Conservation (phyloP, 192 early-diverging fungal genomes). For the Rhizophagus prolifer region DNA sequence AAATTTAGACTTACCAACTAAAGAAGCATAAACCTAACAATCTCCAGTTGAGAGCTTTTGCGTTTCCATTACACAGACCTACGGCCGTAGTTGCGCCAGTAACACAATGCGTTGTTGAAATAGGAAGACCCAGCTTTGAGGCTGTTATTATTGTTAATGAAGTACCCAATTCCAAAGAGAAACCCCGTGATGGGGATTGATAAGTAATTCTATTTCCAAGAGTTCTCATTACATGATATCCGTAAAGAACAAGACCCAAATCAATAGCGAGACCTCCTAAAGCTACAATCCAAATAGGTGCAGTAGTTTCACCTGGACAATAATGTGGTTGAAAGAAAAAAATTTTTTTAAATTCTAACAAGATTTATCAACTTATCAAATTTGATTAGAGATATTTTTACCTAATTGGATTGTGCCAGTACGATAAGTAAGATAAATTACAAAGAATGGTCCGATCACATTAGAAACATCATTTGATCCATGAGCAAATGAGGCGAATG, state of each 20-base stretch:
- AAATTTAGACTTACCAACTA: constrained; percentile 52
- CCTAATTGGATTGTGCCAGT: constrained; percentile 30
- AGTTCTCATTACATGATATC: constrained; percentile 75
- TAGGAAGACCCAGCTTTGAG: constrained; percentile 76
- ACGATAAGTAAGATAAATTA: constrained; percentile 73
- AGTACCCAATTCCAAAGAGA: constrained; percentile 75
- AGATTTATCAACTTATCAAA: no score
- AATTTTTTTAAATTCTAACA: no score
- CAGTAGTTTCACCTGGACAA: constrained; percentile 40
- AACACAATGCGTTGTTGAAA: constrained; percentile 89
- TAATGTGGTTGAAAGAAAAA: neutral
- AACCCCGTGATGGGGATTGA: constrained; percentile 80
- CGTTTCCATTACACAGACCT: constrained; percentile 65
- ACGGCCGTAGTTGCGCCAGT: constrained; percentile 75
- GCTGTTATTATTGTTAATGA: constrained; percentile 79
- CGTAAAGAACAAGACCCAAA: constrained; percentile 68
- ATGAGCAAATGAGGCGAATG: constrained; percentile 83
- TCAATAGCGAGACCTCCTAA: constrained; percentile 69
- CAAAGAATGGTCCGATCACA: constrained; percentile 76
- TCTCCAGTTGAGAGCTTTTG: constrained; percentile 77
- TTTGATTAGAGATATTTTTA: no score
- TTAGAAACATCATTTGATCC: constrained; percentile 89
- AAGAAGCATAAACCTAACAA: constrained; percentile 62
- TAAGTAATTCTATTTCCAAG: constrained; percentile 85
- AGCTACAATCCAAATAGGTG: neutral